These are phyloP conservation scores for Trifolium repens DNA, from an alignment of 306 rosid genomes.

Conservation along the genomic window DNA sequence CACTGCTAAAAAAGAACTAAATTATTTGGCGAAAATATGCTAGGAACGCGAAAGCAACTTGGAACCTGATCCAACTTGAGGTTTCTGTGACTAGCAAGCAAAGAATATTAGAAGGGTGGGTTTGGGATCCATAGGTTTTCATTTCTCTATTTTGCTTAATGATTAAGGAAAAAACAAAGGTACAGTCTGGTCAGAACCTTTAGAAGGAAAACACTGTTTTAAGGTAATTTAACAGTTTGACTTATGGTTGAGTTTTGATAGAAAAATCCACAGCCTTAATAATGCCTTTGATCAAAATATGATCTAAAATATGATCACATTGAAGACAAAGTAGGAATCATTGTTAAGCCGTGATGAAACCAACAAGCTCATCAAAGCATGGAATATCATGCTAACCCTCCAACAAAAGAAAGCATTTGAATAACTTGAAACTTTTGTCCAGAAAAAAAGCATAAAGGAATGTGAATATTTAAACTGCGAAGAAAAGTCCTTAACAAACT, in stretches of 20 bases:
- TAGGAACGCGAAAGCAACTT: conserved; percentile 22
- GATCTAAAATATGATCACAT: conserved; percentile 27
- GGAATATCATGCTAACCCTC: conserved; percentile 58
- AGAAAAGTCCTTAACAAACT: conserved; percentile 42
- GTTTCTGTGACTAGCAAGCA: conserved; percentile 36
- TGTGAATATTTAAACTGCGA: conserved; percentile 43
- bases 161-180: conserved; percentile 6
- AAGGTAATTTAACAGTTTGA: neutral
- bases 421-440: conserved; percentile 52
- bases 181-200: neutral
- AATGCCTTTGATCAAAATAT: conserved; percentile 11
- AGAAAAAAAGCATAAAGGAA: conserved; percentile 57
- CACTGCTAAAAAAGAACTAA: neutral
- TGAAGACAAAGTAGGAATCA: conserved; percentile 31
- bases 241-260: neutral
- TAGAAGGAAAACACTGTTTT: neutral
- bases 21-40: conserved; percentile 3
- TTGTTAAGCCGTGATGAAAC: conserved; percentile 28
- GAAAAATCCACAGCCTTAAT: neutral
- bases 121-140: conserved; percentile 19
- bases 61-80: conserved; percentile 17
- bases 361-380: conserved; percentile 23
- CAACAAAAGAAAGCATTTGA: conserved; percentile 64
- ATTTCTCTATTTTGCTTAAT: neutral
- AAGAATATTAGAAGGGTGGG: conserved; percentile 33